Evolutionary conservation across 2,329 filamentous ascomycete genomes (phyloP).

Genomic region (Paraconiothyrium sp.): DNA sequence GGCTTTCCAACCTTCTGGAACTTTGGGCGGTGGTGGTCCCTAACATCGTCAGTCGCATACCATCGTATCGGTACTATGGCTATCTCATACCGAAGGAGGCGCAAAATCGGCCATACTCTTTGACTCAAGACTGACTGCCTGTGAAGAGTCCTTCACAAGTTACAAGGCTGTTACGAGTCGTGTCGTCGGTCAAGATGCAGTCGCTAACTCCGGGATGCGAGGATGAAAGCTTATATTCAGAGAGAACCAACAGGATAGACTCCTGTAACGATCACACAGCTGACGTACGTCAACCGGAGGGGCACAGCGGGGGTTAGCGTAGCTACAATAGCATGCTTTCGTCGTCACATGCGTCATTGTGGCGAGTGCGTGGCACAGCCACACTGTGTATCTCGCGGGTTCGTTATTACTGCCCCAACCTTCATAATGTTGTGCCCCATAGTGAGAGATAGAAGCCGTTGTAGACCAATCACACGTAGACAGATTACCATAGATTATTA

Average conservation of each 20-base stretch:
- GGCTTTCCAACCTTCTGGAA: constrained; percentile 84
- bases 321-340: neutral
- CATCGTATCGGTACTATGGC: neutral
- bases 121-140: neutral
- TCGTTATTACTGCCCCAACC: neutral
- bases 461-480: neutral
- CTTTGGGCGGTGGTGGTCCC: constrained; percentile 65
- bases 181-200: neutral
- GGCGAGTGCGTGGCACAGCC: neutral
- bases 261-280: neutral
- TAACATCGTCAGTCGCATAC: constrained; percentile 22
- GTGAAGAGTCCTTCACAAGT: neutral
- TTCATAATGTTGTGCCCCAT: neutral
- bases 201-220: neutral
- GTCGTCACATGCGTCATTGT: neutral
- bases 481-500: constrained; percentile 28
- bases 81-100: constrained; percentile 43
- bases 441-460: neutral
- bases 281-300: constrained; percentile 1
- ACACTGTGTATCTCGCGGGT: neutral
- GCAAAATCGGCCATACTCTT: constrained; percentile 45
- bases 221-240: neutral
- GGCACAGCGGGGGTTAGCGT: neutral
- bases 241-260: neutral
- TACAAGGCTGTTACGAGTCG: neutral